Percentiles rank a stretch among this genome's conserved stretches.
These are phyloP conservation scores for Globisporangium echinulatum DNA, from an alignment of 352 stramenopile genomes.

Conservation along the genomic window DNA sequence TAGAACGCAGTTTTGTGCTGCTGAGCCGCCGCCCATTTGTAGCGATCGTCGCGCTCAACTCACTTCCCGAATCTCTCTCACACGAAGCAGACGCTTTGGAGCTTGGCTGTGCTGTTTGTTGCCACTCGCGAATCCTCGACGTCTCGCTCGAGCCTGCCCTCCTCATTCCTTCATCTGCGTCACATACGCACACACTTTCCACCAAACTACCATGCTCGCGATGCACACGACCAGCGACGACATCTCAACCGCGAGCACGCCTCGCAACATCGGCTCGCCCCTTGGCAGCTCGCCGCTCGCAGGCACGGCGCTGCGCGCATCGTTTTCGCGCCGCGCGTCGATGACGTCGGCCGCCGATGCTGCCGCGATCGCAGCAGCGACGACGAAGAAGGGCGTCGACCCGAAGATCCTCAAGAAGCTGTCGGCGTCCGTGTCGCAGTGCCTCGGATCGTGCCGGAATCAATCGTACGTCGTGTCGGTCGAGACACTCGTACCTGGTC, in stretches of 20 bases:
- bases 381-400: constrained; percentile 37
- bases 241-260: background rate
- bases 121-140: background rate
- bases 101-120: background rate
- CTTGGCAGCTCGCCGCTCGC: constrained; percentile 7
- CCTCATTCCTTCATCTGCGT: background rate
- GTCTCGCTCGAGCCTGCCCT: background rate
- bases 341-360: constrained; percentile 25
- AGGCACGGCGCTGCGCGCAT: constrained; percentile 1
- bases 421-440: constrained; percentile 65
- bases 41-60: no score
- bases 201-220: constrained; percentile 1
- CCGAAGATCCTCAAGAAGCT: constrained; percentile 80
- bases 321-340: constrained; percentile 11
- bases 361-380: constrained; percentile 16
- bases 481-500: constrained; percentile 57
- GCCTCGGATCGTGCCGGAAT: constrained; percentile 60
- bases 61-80: no score
- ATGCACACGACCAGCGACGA: background rate
- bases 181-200: background rate
- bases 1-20: no score
- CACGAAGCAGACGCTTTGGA: background rate
- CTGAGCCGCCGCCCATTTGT: no score
- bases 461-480: constrained; percentile 77
- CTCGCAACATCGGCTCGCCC: background rate